phyloP scores from a whole-genome alignment of 2,329 filamentous ascomycete species.

The Arthrobotrys musiformis region DNA sequence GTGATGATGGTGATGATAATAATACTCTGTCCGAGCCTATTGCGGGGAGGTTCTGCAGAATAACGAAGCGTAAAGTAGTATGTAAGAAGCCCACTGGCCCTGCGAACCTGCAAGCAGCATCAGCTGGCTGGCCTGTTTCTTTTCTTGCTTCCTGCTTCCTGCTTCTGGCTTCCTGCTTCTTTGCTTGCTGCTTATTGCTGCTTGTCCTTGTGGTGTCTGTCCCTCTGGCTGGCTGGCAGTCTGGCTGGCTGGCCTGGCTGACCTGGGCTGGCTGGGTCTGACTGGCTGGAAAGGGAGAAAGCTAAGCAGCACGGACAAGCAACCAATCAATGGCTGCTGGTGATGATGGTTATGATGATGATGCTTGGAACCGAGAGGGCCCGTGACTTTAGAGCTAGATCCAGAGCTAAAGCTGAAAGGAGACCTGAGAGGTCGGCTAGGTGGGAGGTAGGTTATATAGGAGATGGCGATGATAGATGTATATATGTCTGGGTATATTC shows the following conservation, averaged over 20 bases:
- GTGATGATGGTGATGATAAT: no score
- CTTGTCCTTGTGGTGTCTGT: no score
- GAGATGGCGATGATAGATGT: constrained; percentile 13
- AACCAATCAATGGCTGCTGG: constrained; percentile 35
- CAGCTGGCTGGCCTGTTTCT: not conserved
- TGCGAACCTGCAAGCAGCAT: constrained; percentile 2
- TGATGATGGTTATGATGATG: no score
- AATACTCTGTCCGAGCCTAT: constrained; percentile 12
- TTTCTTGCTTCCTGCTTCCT: not conserved
- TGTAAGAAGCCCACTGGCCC: constrained; percentile 1
- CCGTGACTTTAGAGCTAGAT: not conserved
- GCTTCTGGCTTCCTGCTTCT: not conserved
- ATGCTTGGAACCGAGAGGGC: not conserved
- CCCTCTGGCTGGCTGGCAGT: not conserved
- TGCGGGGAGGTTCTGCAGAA: constrained; percentile 34
- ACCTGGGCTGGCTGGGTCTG: no score
- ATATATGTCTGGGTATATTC: constrained; percentile 13
- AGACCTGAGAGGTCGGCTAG: not conserved
- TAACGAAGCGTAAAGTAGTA: no score
- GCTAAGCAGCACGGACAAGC: constrained; percentile 6
- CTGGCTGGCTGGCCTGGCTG: not conserved
- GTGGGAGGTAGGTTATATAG: constrained; percentile 11
- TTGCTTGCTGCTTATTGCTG: not conserved
- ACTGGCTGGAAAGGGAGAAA: constrained; percentile 28
- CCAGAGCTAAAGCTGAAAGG: not conserved